Percentiles rank a stretch among this genome's conserved stretches.
Evolutionary conservation across 2,329 filamentous ascomycete species (phyloP).

Genomic region (Polychaeton citri): DNA sequence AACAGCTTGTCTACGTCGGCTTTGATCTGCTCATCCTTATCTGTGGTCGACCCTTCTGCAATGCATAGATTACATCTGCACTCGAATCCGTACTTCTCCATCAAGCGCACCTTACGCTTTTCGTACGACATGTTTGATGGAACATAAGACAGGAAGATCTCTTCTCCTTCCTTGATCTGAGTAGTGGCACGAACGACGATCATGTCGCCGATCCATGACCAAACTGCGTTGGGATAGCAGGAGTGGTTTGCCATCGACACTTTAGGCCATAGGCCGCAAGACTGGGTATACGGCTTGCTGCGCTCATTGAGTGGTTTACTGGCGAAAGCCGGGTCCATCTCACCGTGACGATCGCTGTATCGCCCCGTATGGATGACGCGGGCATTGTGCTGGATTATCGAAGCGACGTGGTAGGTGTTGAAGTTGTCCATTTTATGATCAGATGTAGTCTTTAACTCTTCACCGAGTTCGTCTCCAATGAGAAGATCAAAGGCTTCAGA

Average conservation of each 20-base stretch:
- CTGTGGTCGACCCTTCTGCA: background rate
- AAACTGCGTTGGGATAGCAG: conserved; percentile 45
- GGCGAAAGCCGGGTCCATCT: background rate
- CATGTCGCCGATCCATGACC: conserved; percentile 42
- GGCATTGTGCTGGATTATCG: background rate
- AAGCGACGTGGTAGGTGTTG: background rate
- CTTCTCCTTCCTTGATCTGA: conserved; percentile 40
- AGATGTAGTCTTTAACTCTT: background rate
- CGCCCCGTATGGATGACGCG: background rate
- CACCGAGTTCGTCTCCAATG: background rate
- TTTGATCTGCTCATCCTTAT: background rate
- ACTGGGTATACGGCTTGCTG: background rate
- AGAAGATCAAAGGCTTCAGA: background rate
- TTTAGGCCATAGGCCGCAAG: conserved; percentile 21
- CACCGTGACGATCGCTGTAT: background rate
- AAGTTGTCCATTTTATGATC: background rate
- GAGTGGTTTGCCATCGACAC: conserved; percentile 47
- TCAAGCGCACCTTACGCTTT: background rate
- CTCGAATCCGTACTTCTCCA: background rate
- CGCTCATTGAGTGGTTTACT: background rate
- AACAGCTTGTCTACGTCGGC: background rate
- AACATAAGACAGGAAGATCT: conserved; percentile 50
- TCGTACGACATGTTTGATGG: background rate
- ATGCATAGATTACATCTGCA: background rate
- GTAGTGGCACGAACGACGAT: conserved; percentile 39